Conservation (phyloP, 306 rosid genomes). For the Cyamopsis tetragonoloba region DNA sequence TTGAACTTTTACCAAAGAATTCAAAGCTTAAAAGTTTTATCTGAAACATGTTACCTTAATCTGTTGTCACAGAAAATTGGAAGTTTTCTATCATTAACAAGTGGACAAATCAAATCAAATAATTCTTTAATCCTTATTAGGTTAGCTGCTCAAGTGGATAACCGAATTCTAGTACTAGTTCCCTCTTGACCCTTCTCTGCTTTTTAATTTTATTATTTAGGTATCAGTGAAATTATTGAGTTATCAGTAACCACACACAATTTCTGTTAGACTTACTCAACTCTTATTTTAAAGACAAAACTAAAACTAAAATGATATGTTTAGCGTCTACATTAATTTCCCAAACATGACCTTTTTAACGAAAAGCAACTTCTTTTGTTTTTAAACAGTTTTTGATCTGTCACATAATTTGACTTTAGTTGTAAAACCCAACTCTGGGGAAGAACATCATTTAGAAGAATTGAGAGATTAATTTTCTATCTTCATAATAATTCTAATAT, state of each 20-base stretch:
- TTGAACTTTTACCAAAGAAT: background rate
- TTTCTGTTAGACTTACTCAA: background rate
- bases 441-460: too few species aligned
- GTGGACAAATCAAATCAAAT: slow-evolving; percentile 17
- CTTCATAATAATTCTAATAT: too few species aligned
- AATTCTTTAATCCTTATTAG: slow-evolving; percentile 29
- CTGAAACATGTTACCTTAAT: background rate
- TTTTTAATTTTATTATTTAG: background rate
- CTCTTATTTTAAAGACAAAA: too few species aligned
- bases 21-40: slow-evolving; percentile 1
- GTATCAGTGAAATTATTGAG: too few species aligned
- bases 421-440: too few species aligned
- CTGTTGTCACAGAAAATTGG: background rate
- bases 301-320: too few species aligned
- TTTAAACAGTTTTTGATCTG: too few species aligned
- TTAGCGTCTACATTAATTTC: too few species aligned
- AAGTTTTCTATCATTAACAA: background rate
- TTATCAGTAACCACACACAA: background rate
- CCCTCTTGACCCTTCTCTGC: background rate
- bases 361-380: too few species aligned
- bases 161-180: slow-evolving; percentile 24
- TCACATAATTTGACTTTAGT: too few species aligned
- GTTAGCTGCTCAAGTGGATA: slow-evolving; percentile 27
- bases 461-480: too few species aligned
- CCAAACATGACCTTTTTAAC: too few species aligned